Evolutionary conservation across 1,284 basidiomycete genomes (phyloP).

Genomic region (Melampsora americana): DNA sequence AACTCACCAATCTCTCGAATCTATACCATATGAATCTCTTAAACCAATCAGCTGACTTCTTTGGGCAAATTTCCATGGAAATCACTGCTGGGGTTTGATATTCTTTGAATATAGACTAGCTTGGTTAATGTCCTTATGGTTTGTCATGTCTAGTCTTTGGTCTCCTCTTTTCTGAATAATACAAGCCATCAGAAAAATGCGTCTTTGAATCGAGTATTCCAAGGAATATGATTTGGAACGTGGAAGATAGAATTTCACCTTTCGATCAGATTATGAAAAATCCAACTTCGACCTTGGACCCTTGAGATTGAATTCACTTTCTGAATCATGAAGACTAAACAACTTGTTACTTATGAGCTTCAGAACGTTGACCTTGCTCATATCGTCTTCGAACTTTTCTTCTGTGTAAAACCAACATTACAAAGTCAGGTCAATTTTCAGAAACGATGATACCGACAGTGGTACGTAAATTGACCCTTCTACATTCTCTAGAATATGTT

Average conservation of each 20-base stretch:
- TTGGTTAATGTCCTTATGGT: slow-evolving; percentile 51
- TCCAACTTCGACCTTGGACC: too few relatives aligned
- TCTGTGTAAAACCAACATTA: neutral
- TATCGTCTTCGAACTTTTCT: neutral
- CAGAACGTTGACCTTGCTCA: neutral
- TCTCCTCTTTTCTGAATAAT: neutral
- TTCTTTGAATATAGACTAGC: slow-evolving; percentile 48
- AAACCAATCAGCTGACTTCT: neutral
- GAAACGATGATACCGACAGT: slow-evolving; percentile 52
- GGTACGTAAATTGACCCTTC: slow-evolving; percentile 13
- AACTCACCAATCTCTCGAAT: too few relatives aligned
- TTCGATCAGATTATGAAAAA: too few relatives aligned
- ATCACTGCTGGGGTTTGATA: neutral
- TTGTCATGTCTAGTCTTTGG: slow-evolving; percentile 22
- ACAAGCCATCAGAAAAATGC: too few relatives aligned
- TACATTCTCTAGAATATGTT: neutral
- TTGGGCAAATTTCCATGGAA: too few relatives aligned
- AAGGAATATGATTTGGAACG: too few relatives aligned
- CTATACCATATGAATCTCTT: too few relatives aligned
- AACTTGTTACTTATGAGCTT: too few relatives aligned
- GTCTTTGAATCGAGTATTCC: too few relatives aligned
- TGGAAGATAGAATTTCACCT: too few relatives aligned
- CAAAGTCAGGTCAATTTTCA: slow-evolving; percentile 47
- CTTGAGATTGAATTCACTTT: too few relatives aligned
- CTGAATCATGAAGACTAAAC: too few relatives aligned